Evolutionary conservation across 768 basidiomycete species (phyloP).

Genomic region (Amanita molliuscula): DNA sequence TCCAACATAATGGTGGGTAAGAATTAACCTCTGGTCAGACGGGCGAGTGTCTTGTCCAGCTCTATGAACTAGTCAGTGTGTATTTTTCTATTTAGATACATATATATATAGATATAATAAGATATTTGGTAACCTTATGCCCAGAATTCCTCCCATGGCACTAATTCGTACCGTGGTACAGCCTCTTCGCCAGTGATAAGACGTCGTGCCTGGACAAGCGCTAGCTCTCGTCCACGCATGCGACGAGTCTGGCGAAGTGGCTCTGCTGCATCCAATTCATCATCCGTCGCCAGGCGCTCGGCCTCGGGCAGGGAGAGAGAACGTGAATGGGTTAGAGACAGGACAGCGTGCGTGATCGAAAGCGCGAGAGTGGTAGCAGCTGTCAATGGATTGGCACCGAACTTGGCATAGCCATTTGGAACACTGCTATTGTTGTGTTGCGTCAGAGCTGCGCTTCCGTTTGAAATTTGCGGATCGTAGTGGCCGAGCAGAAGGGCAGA

Average conservation of each 20-base stretch:
- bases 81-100: not conserved
- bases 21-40: not conserved
- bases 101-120: not conserved
- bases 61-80: not conserved
- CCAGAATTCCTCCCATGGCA: slow-evolving; percentile 4
- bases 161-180: not conserved
- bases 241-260: slow-evolving; percentile 57
- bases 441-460: not conserved
- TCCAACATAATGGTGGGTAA: not conserved
- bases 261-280: slow-evolving; percentile 60
- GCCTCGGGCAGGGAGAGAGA: slow-evolving; percentile 47
- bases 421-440: not conserved
- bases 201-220: slow-evolving; percentile 70
- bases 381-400: slow-evolving; percentile 32
- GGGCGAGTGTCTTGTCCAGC: not conserved
- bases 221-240: slow-evolving; percentile 81
- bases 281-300: slow-evolving; percentile 57
- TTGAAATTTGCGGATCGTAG: slow-evolving; percentile 30
- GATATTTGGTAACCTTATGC: not conserved
- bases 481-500: slow-evolving; percentile 84
- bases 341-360: slow-evolving; percentile 65
- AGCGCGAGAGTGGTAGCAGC: slow-evolving; percentile 59
- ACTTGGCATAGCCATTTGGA: not conserved
- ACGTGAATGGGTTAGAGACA: slow-evolving; percentile 49
- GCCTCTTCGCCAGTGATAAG: slow-evolving; percentile 39